Evolutionary conservation across 257 asterid genomes (phyloP), one percentile per base, ranked within the genome.

Genomic region (Penstemon newberryi): DNA sequence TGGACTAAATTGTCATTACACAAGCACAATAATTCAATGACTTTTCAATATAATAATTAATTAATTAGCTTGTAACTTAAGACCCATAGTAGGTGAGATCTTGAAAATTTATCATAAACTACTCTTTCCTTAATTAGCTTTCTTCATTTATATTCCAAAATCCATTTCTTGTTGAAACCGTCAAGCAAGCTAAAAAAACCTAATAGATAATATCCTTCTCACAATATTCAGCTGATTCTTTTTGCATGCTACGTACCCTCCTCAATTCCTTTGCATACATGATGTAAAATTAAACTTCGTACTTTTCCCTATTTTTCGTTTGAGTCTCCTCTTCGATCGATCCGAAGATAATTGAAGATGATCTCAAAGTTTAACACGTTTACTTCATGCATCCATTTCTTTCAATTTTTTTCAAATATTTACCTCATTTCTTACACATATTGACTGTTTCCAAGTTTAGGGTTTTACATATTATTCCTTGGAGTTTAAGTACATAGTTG

Each of bases 81-180:
- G 96, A 84, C 67, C 86, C 72, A 80, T 78, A 77, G 84, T 86
- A 82, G 97, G 96, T 91, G 63, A 85, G 90, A 81, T 72, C 73
- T 69, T 75, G 70, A 55, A 65, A 66, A 66, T 58, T 79, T 81
- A 57, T 58, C 45, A 42, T 7, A n/a, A 73, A 61, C 72, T 49
- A n/a, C 25, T 56, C 64, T 47, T 52, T 37, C 18, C 62, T 43
- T 49, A 40, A 66, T 33, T 65, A 41, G 60, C 53, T 62, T 78
- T 67, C 82, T 65, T 60, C 72, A 53, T 78, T 63, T 75, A 75
- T 65, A 67, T 71, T 58, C 78, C 76, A 71, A 69, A 9, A 65
- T 77, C 70, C 47, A 45, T 39, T 77, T 80, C 73, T 79, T 75
- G 73, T 80, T 80, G 66, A 65, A 79, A 73, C 66, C 63, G 72